Base-by-base conservation (phyloP, 108 stramenopile genomes). In the Conticribra guillardii region DNA sequence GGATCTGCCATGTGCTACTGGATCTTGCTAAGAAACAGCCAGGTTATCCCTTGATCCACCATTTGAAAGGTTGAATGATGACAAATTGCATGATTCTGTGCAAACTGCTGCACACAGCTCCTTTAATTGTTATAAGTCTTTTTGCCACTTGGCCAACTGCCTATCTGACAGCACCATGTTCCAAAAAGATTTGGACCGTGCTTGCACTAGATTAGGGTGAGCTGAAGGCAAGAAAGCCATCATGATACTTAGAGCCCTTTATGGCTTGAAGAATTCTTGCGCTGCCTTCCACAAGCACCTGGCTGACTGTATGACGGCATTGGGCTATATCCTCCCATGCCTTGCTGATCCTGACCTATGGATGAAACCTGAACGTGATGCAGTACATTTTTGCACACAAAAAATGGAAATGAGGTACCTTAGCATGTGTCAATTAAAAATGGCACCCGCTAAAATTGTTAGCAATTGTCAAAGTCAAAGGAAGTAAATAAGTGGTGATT, bases 321-420 rank as follows among this genome's bases (percentile, higher is more conserved):
- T 77, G 30, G 74, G 80, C 14, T 76, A 64, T 24, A 26, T 2
- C n/a, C n/a, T n/a, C 0, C 24, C 67, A 0, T 74, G 71, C 24
- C 11, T 22, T 3, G 80, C 80, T 17, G 74, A 81, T 44, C 60
- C 79, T 27, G 75, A 83, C 56, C 79, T 85, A 9, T 85, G 79
- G 74, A 33, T 76, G 52, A 64, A 14, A 30, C 45, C 4, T 47
- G 26, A 14, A 47, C 28, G 8, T 24, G 1, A 28, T 56, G 19
- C 64, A 55, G n/a, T n/a, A n/a, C n/a, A n/a, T n/a, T n/a, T n/a
- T n/a, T n/a, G n/a, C n/a, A n/a, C n/a, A n/a, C n/a, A n/a, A n/a
- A n/a, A n/a, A n/a, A n/a, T n/a, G n/a, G n/a, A n/a, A n/a, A n/a
- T n/a, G n/a, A n/a, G n/a, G n/a, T n/a, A n/a, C n/a, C n/a, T n/a